Evolutionary conservation across 176 grass and related monocot species (phyloP), one percentile per base, ranked within the genome.

Genomic region (Neostapfia colusana): DNA sequence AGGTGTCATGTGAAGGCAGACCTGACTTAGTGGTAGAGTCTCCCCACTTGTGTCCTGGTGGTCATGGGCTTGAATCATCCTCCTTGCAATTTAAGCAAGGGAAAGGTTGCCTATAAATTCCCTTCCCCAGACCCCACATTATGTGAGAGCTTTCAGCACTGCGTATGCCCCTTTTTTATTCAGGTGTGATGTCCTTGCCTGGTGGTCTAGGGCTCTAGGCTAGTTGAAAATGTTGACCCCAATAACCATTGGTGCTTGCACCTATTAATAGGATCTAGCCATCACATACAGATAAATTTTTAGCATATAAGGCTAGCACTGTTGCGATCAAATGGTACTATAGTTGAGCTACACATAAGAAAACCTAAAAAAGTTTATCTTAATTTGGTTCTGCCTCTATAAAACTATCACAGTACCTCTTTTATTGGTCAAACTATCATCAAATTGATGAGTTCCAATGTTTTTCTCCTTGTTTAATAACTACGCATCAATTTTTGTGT

Each of bases 371-470:
- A n/a, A n/a, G n/a, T 62, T 61, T 38, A 49, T n/a, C 63, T 12
- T n/a, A 5, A 48, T 49, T 67, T 74, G 58, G 16, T 62, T 85
- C 11, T 45, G 13, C 17, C 3, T 68, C 31, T 69, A 8, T 48
- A 41, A 35, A 75, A 78, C 74, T 78, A 15, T 64, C 38, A 31
- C 38, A 31, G 44, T 21, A 70, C 44, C 39, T 23, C 8, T 56
- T 10, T 56, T 56, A 2, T 48, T 51, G 48, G 48, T 20, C 48
- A 20, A 51, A 51, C 48, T 17, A 51, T 51, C 48, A 39, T 72
- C 45, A 20, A 20, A 25, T 24, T 73, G 37, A 69, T 39, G 10
- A 71, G 20, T 26, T 48, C 24, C 36, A 65, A 34, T 17, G 2
- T 57, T 57, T 41, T 73, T 37, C 18, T 46, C 2, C 20, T 72